Conservation (phyloP, 805 yeast species). For the Wickerhamiella shivajii region DNA sequence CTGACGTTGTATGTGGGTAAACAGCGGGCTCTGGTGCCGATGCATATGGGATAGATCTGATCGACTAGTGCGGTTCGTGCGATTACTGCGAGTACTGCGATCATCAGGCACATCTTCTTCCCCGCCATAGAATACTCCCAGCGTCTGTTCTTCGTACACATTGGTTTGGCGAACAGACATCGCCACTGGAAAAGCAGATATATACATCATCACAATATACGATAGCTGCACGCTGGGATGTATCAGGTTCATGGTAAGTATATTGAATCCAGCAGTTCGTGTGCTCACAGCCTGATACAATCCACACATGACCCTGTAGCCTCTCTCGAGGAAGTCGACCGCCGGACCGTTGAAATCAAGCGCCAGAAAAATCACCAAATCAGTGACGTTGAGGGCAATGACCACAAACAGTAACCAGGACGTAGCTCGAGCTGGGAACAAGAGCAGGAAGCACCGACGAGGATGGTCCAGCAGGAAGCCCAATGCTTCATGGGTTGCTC, state of each 20-base stretch:
- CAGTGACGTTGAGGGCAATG: conserved; percentile 57
- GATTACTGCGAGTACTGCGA: conserved; percentile 15
- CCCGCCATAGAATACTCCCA: conserved; percentile 57
- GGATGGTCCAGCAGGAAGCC: conserved; percentile 90
- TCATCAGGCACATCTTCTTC: conserved; percentile 21
- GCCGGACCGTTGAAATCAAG: conserved; percentile 41
- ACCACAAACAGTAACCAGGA: conserved; percentile 79
- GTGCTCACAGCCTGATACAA: conserved; percentile 83
- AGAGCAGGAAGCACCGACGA: conserved; percentile 83
- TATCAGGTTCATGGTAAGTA: conserved; percentile 50
- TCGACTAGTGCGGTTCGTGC: not conserved
- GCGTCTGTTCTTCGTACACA: conserved; percentile 92
- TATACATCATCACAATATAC: conserved; percentile 95
- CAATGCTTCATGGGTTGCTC: conserved; percentile 44
- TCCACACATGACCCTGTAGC: conserved; percentile 66
- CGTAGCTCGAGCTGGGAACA: conserved; percentile 86
- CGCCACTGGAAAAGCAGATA: conserved; percentile 90
- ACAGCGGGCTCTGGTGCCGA: conserved; percentile 32
- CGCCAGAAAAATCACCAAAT: conserved; percentile 64
- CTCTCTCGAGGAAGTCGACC: conserved; percentile 42
- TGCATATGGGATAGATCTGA: not conserved
- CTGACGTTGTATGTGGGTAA: conserved; percentile 68
- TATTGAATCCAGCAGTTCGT: conserved; percentile 84
- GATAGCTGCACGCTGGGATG: conserved; percentile 90
- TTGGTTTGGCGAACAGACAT: conserved; percentile 92